Conservation (phyloP, 2,329 filamentous ascomycete genomes). For the Hymenoscyphus scutula region DNA sequence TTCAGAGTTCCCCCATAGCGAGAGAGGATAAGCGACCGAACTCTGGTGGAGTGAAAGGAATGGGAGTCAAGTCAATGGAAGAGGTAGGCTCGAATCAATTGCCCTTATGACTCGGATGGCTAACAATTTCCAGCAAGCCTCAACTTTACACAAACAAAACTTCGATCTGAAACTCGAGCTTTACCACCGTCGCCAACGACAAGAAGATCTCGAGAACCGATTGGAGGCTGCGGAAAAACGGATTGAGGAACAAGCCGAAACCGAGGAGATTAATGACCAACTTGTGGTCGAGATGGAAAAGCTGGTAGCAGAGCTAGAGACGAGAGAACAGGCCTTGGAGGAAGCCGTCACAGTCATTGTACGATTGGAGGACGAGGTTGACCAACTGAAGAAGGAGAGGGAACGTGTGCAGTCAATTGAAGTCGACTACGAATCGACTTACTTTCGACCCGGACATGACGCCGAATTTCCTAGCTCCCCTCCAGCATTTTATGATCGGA, state of each 20-base stretch:
- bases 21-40: conserved; percentile 33
- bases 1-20: conserved; percentile 34
- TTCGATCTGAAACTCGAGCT: conserved; percentile 74
- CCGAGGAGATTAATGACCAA: conserved; percentile 57
- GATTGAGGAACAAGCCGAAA: conserved; percentile 44
- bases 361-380: conserved; percentile 58
- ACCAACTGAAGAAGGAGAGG: conserved; percentile 52
- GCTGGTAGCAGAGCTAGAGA: conserved; percentile 60
- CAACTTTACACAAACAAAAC: conserved; percentile 70
- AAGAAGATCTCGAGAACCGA: conserved; percentile 56
- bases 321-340: conserved; percentile 67
- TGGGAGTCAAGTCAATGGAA: conserved; percentile 68
- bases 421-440: conserved; percentile 30
- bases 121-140: conserved; percentile 51
- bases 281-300: conserved; percentile 50
- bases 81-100: conserved; percentile 45
- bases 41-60: conserved; percentile 43
- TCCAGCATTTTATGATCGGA: conserved; percentile 20
- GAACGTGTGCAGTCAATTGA: conserved; percentile 53
- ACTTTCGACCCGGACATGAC: conserved; percentile 23
- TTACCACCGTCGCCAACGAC: conserved; percentile 65
- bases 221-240: conserved; percentile 51
- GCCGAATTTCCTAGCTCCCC: conserved; percentile 30
- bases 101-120: conserved; percentile 6
- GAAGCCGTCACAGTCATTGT: conserved; percentile 71